Base-by-base conservation (phyloP, 768 basidiomycete species). In the Xerocomellus dryophilus region DNA sequence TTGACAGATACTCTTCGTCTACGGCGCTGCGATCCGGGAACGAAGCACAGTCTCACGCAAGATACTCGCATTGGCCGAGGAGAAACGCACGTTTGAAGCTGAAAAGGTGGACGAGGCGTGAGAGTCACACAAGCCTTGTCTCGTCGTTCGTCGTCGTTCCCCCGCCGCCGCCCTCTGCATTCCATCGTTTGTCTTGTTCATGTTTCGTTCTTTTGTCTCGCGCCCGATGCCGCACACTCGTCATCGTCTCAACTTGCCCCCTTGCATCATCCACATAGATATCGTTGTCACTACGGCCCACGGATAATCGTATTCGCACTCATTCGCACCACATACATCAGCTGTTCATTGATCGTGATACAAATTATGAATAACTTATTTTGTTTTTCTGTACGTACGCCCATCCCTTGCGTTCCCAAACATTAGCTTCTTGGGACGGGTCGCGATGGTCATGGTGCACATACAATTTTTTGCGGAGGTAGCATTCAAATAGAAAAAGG, bases 11-110 rank as follows among this genome's bases (percentile, higher is more conserved):
- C 63, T 73, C 35, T 74, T 73, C 32, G 32, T 66, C 20, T 63
- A 65, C 20, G 72, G 72, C 4, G 59, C 62, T 10, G 53, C 52
- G 44, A 74, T 73, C 46, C 71, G 74, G 29, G 63, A 51, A 29
- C 62, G 66, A 17, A 72, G 67, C 25, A 63, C 52, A 42, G 62
- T 72, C 21, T 68, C 63, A 5, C 58, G 51, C 52, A 58, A 53
- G 50, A 59, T 69, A 27, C 56, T 64, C 27, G 57, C 50, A n/a
- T 27, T 58, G 55, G 36, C 3, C 6, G 59, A 62, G 21, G 47
- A 56, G 43, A 48, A 48, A 21, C 25, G 1, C 3, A 7, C 25
- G 1, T 15, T 21, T 8, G 36, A 50, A 15, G 43, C 34, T 18
- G 57, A 42, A 27, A 56, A 48, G 35, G 21, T 34, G n/a, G 44